Percentiles rank a stretch among this genome's conserved stretches.
These are phyloP conservation scores for Evernia prunastri DNA, from an alignment of 495 filamentous ascomycete species.

Conservation along the genomic window DNA sequence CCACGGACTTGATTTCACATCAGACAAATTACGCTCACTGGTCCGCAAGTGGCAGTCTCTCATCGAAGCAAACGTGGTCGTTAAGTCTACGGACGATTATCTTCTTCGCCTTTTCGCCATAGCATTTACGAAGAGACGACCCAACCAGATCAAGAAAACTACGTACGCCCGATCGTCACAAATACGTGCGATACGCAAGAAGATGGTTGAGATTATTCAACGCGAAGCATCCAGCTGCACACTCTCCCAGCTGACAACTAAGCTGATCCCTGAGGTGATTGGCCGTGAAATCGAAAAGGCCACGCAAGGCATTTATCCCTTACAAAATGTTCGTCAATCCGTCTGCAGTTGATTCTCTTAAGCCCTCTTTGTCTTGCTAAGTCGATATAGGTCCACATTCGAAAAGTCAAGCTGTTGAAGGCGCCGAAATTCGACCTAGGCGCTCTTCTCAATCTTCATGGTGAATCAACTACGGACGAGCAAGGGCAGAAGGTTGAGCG, in stretches of 20 bases:
- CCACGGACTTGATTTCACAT: constrained; percentile 99
- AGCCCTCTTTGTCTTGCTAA: constrained; percentile 31
- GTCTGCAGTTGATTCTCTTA: constrained; percentile 1
- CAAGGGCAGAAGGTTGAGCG: constrained; percentile 96
- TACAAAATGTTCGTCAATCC: constrained; percentile 77
- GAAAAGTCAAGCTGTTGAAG: constrained; percentile 99
- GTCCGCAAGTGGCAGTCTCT: constrained; percentile 99
- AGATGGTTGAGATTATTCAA: constrained; percentile 99
- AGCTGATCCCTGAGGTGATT: constrained; percentile 98
- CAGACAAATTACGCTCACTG: constrained; percentile 96
- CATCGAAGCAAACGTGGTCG: constrained; percentile 98
- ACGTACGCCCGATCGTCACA: constrained; percentile 94
- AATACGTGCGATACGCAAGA: constrained; percentile 94
- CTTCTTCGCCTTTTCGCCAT: constrained; percentile 97
- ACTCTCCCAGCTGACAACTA: constrained; percentile 87
- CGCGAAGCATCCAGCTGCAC: constrained; percentile 91
- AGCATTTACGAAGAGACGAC: constrained; percentile 96
- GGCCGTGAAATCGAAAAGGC: constrained; percentile 99
- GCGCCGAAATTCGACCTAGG: constrained; percentile 97
- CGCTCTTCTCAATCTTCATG: constrained; percentile 87
- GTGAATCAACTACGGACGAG: constrained; percentile 94
- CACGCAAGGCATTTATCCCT: constrained; percentile 97
- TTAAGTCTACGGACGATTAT: constrained; percentile 99
- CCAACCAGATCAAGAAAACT: constrained; percentile 99
- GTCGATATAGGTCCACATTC: constrained; percentile 81